Evolutionary conservation across 2,329 filamentous ascomycete genomes (phyloP), one percentile per base, ranked within the genome.

Genomic region (Epichloe hybrida): DNA sequence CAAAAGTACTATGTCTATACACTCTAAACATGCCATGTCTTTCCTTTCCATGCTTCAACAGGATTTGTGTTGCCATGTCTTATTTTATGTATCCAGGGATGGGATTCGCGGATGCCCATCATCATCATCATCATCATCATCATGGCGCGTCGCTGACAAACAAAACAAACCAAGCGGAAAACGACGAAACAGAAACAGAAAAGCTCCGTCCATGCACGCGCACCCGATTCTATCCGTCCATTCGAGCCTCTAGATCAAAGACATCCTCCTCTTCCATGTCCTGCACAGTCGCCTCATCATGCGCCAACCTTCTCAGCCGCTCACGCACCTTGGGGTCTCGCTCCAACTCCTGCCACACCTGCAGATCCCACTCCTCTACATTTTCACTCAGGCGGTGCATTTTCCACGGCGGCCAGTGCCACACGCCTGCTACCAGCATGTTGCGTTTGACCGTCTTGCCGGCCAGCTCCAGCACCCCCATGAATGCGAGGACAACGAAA

Each of bases 401-500:
- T 43, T 61, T 59, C 71, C 71, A 73, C 0, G 66, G 69, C 1
- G 68, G 69, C 71, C 69, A 72, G 38, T 64, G 66, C 74, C 75
- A 77, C 3, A 72, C 53, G 0, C 73, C 73, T 0, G 65, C 58
- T 1, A 76, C 59, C 20, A 75, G 64, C 41, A 80, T 54, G 37
- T 67, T 68, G 2, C 73, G 69, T 57, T 73, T 74, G 8, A 67
- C 52, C 1, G 69, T 65, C 53, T 72, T 78, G 53, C 83, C 76
- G 2, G 75, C 72, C 6, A 88, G 65, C 58, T 94, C 87, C 41
- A 88, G 72, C 12, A 81, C 64, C 12, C 83, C 69, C 4, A 86
- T 74, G 0, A 79, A 65, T 8, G 72, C 66, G 0, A 89, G 65
- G 3, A 82, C 77, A 27, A 86, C 67, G 43, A 90, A 71, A 2